These are phyloP conservation scores for Exophiala spinifera DNA, from an alignment of 2,329 filamentous ascomycete genomes.

Conservation along the genomic window DNA sequence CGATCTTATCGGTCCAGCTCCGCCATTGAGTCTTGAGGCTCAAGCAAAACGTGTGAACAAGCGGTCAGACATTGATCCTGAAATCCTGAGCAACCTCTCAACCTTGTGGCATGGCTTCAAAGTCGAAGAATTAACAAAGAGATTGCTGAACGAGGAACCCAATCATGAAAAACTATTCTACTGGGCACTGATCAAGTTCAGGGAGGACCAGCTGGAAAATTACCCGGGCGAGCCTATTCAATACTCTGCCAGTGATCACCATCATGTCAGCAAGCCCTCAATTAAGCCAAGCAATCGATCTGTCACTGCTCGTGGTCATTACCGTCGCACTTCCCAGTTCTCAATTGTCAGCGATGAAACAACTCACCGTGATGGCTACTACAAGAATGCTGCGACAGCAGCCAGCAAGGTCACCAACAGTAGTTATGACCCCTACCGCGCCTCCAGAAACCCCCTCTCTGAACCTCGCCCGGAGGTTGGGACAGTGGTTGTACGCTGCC, in stretches of 20 bases:
- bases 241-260: constrained; percentile 89
- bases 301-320: constrained; percentile 31
- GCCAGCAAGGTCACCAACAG: constrained; percentile 45
- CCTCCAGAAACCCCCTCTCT: constrained; percentile 56
- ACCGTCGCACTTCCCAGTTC: constrained; percentile 53
- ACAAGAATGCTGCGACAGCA: constrained; percentile 45
- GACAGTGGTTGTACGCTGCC: constrained; percentile 66
- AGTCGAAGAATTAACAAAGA: constrained; percentile 67
- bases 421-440: constrained; percentile 82
- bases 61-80: constrained; percentile 69
- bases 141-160: constrained; percentile 63
- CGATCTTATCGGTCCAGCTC: constrained; percentile 54
- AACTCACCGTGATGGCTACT: constrained; percentile 48
- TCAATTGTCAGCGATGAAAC: constrained; percentile 56
- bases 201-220: constrained; percentile 80
- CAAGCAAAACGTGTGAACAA: constrained; percentile 56
- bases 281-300: constrained; percentile 35
- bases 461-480: constrained; percentile 57
- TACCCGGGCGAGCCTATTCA: constrained; percentile 71
- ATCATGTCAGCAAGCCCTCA: constrained; percentile 59
- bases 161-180: constrained; percentile 97
- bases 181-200: constrained; percentile 74
- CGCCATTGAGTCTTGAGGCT: constrained; percentile 57
- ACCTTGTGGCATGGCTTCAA: constrained; percentile 87
- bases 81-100: constrained; percentile 79